Base-by-base conservation (phyloP, 805 yeast species). In the Candida hungchunana region DNA sequence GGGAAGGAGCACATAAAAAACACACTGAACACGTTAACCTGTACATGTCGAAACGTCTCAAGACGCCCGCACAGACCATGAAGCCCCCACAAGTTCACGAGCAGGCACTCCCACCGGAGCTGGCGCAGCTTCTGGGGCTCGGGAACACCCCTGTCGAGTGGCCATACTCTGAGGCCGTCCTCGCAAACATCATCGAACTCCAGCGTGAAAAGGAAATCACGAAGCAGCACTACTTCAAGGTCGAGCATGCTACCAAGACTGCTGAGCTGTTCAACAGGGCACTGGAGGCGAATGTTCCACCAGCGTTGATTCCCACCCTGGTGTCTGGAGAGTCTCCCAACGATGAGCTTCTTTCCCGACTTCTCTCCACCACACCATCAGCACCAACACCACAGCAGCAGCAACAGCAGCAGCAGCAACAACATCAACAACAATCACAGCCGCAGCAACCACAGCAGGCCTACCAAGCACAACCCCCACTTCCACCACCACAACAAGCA, bases 181-280 rank as follows among this genome's bases (percentile, higher is more conserved):
- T 54, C 2, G 23, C 51, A 5, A 54, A 52, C 23, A 31, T 54
- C 7, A 49, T 54, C 6, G 39, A 43, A 6, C 37, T 52, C 1
- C 57, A 54, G 29, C 32, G 41, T 3, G 88, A 86, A 54, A 90
- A 82, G 52, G 96, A 89, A 55, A 68, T 72, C 29, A 82, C 96
- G 2, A 82, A 81, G 46, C 96, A 88, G 56, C 93, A 82, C 46
- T 79, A 67, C 47, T 81, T 82, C 55, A 72, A 70, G 36, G 62
- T 80, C 15, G 95, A 88, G 53, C 62, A 71, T 26, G 66, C 81
- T 18, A 70, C 71, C 27, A 70, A 73, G 37, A 71, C 82, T 16
- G 59, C 82, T 21, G 79, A 80, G 34, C 64, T 88, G 14, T 50
- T 89, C 33, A 75, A 75, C 40, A 62, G 66, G 11, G 89, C 94